Conservation (phyloP, 1,139 yeast genomes). For the Cylindricascospora bacillispora region DNA sequence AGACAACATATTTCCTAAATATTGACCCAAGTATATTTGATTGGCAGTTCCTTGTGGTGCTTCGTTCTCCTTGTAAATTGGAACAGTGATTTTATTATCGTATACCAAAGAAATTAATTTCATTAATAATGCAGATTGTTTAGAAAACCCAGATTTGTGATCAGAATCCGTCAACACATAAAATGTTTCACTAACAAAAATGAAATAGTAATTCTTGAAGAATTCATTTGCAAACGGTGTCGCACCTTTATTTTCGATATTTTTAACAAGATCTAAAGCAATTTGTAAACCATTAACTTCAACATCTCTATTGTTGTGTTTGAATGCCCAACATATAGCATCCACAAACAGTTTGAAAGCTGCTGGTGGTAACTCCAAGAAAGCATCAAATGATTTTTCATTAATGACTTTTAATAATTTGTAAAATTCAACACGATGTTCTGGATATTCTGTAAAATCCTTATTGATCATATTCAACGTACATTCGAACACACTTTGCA, state of each 20-base stretch:
- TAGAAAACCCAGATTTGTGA: slow-evolving; percentile 90
- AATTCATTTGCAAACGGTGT: slow-evolving; percentile 76
- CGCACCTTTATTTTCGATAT: slow-evolving; percentile 67
- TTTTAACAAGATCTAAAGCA: slow-evolving; percentile 68
- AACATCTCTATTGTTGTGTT: slow-evolving; percentile 91
- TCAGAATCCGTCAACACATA: slow-evolving; percentile 93
- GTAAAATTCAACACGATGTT: slow-evolving; percentile 93
- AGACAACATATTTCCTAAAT: slow-evolving; percentile 66
- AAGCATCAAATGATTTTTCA: slow-evolving; percentile 71
- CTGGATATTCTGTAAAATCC: slow-evolving; percentile 94
- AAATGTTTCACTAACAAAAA: slow-evolving; percentile 82
- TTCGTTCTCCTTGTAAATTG: slow-evolving; percentile 62
- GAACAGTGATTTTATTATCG: slow-evolving; percentile 57
- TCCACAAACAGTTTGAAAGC: slow-evolving; percentile 85
- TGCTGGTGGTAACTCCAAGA: slow-evolving; percentile 78
- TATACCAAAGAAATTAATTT: slow-evolving; percentile 77
- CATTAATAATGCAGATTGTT: slow-evolving; percentile 76
- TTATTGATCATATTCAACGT: slow-evolving; percentile 91
- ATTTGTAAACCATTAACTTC: slow-evolving; percentile 81
- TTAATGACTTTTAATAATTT: slow-evolving; percentile 79
- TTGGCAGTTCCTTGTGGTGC: slow-evolving; percentile 82
- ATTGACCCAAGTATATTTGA: slow-evolving; percentile 65
- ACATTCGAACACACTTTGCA: slow-evolving; percentile 87
- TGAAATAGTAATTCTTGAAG: slow-evolving; percentile 78
- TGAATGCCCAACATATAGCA: slow-evolving; percentile 96